Base-by-base conservation (phyloP, 257 asterid species). In the Scutellaria baicalensis region DNA sequence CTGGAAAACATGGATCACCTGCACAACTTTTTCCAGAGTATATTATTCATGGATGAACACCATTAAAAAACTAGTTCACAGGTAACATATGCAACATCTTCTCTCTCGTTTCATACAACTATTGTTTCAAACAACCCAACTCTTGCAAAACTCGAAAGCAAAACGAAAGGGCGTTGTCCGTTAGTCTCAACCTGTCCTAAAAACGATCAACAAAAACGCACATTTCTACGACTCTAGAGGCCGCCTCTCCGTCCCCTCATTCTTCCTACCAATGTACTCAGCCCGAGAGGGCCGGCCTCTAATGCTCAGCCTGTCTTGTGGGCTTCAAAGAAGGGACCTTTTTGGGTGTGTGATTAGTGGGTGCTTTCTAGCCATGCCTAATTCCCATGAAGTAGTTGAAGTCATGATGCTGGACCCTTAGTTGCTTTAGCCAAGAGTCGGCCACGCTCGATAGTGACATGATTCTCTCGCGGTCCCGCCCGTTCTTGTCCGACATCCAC, bases 341-440 rank as follows among this genome's bases (percentile, higher is more conserved):
- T 13, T 48, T 9, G 20, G 67, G 55, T 55, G 44, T 8, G 31
- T 40, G 27, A 31, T 70, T 48, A 21, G 66, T 9, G 61, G 6
- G 39, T 36, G 33, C 0, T 4, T 57, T 58, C 69, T 55, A 90
- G 74, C 83, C 89, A 66, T 52, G 89, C 56, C 92, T 81, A 70
- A 59, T 74, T 58, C 97, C 94, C 72, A 78, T 85, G 93, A 93
- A 88, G 81, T 88, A 82, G 86, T 93, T 90, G 81, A 93, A 93
- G 80, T 93, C 97, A 21, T 85, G 98, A 79, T 93, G 98, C 59
- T 88, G 94, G 85, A 90, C 93, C 66, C 88, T 79, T 54, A 93
- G 62, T 70, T 90, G 98, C 97, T 88, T 93, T 71, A 93, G 92
- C 98, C 97, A 90, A 0, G 97, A 93, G 69, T 93, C 97, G 0